These are phyloP conservation scores for Hypholoma sublateritium DNA, from an alignment of 768 basidiomycete genomes.

Conservation along the genomic window DNA sequence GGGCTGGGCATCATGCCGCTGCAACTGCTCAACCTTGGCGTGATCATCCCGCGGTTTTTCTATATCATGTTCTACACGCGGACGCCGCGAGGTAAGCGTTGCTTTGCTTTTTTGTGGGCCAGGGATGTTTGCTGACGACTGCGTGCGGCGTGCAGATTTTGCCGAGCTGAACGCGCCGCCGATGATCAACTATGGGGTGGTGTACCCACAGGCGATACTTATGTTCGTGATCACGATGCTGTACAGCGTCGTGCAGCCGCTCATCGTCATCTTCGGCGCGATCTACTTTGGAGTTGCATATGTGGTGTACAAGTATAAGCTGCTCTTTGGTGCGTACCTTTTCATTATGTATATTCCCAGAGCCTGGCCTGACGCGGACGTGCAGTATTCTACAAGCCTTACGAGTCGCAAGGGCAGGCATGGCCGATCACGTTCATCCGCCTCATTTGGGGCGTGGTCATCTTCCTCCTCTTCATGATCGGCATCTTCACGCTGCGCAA, in stretches of 20 bases:
- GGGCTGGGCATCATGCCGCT: constrained; percentile 94
- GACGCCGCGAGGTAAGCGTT: constrained; percentile 79
- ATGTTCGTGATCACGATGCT: constrained; percentile 94
- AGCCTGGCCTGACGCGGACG: too few relatives aligned
- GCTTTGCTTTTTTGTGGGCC: neutral
- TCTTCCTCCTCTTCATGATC: constrained; percentile 96
- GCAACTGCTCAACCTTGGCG: constrained; percentile 89
- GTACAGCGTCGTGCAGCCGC: constrained; percentile 94
- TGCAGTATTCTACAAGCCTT: constrained; percentile 96
- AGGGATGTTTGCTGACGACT: neutral
- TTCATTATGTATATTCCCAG: too few relatives aligned
- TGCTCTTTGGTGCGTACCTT: constrained; percentile 76
- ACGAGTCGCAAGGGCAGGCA: constrained; percentile 95
- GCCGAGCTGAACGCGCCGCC: constrained; percentile 97
- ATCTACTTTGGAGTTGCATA: constrained; percentile 96
- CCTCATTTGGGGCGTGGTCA: constrained; percentile 88
- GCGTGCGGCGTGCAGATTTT: constrained; percentile 56
- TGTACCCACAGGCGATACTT: constrained; percentile 95
- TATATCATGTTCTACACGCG: constrained; percentile 77
- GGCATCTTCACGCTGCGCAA: constrained; percentile 79
- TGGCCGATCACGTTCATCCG: constrained; percentile 96
- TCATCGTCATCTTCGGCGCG: constrained; percentile 93
- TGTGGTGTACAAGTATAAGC: constrained; percentile 97
- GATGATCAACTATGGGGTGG: constrained; percentile 96
- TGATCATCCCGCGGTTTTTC: constrained; percentile 78